These are phyloP conservation scores for Oenanthe sinensis DNA, from an alignment of 129 eudicot species.

Conservation along the genomic window DNA sequence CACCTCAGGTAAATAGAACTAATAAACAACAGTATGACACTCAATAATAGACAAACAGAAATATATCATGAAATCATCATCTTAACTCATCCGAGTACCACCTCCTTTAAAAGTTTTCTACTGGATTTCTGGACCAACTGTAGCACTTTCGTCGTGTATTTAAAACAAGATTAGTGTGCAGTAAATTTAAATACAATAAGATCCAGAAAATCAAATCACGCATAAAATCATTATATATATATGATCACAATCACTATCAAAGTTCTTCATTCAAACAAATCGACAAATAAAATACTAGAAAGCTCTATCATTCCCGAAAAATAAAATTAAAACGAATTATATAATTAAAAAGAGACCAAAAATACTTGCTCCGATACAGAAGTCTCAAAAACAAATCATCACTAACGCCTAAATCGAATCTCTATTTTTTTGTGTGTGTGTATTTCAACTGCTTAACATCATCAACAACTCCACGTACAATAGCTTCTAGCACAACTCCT, in stretches of 20 bases:
- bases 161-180: not conserved
- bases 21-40: not conserved
- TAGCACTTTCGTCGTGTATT: not conserved
- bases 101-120: not conserved
- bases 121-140: not conserved
- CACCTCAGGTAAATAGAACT: not conserved
- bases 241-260: not conserved
- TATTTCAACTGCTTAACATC: not conserved
- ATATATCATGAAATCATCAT: not conserved
- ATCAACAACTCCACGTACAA: not conserved
- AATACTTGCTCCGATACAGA: not conserved
- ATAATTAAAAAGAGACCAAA: not conserved
- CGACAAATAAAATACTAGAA: not conserved
- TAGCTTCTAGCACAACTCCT: not conserved
- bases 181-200: not conserved
- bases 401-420: not conserved
- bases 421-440: too few relatives aligned
- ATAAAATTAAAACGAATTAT: not conserved
- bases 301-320: too few relatives aligned
- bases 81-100: too few relatives aligned
- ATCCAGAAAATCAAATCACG: not conserved
- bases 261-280: not conserved
- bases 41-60: too few relatives aligned
- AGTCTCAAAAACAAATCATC: not conserved
- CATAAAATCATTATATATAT: not conserved